Evolutionary conservation across 1,139 yeast species (phyloP), one percentile per base, ranked within the genome.

Genomic region (Scheffersomyces stambukii): DNA sequence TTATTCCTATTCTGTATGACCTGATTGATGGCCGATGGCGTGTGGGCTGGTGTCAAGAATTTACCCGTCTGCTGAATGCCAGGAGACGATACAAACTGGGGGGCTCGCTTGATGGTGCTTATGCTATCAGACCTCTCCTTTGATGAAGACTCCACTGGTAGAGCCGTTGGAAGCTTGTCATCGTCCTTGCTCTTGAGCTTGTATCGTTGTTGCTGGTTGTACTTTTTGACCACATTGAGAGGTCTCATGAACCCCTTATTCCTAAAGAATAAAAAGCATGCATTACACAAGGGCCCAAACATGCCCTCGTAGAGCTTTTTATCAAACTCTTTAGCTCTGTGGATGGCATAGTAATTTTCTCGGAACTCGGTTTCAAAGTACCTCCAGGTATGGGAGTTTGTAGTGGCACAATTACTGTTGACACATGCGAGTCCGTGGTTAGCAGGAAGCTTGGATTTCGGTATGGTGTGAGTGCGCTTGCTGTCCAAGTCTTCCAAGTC

Each of bases 201-300:
- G 37, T 67, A 66, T 30, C 59, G 49, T 42, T 66, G 72, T 40
- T 67, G 74, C 38, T 67, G 70, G 36, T 64, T 50, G 42, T 68
- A 67, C 42, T 67, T 67, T 39, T 65, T 62, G 7, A 67, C 74
- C 25, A 68, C 73, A 14, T 60, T 61, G 39, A 62, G 68, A 2
- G 75, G 75, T 43, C 74, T 56, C 72, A 69, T 66, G 42, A 67
- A 68, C n/a, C 74, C 75, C 42, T 67, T 65, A 37, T 60, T 63
- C 32, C 73, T 52, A 35, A 68, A 60, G 38, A 69, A 69, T 18
- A 68, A 50, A 40, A 63, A 66, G 40, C 76, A 70, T 3, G 74
- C 74, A 43, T 69, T 68, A 45, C 76, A 70, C 31, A 69, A 52
- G 1, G 75, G 72, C 2, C 76, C 76, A 41, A 63, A 64, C 74